A percentile compares a stretch with the other conserved stretches of the same genome.
phyloP scores from a whole-genome alignment of 2,329 filamentous ascomycete species.

The Cercospora zeina region DNA sequence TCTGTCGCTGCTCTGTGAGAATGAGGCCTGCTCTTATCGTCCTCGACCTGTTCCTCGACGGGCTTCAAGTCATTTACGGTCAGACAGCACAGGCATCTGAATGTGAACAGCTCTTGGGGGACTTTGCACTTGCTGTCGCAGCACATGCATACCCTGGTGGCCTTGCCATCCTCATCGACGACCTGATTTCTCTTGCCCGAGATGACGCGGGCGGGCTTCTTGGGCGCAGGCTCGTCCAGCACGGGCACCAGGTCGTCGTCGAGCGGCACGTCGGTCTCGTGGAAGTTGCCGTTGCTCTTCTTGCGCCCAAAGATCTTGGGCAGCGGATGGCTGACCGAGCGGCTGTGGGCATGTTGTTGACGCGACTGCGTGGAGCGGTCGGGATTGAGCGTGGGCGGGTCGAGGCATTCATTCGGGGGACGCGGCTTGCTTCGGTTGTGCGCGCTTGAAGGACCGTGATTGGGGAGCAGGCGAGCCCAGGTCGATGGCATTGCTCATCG shows the following conservation, averaged over 20 bases:
- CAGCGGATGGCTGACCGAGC: slow-evolving; percentile 79
- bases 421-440: slow-evolving; percentile 30
- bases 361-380: slow-evolving; percentile 27
- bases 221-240: slow-evolving; percentile 38
- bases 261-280: slow-evolving; percentile 40
- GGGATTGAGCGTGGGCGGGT: slow-evolving; percentile 32
- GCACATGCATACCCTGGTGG: slow-evolving; percentile 77
- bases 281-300: slow-evolving; percentile 49
- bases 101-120: slow-evolving; percentile 70
- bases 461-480: slow-evolving; percentile 38
- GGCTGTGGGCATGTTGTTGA: slow-evolving; percentile 41
- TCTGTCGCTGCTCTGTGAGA: slow-evolving; percentile 26
- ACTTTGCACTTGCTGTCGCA: slow-evolving; percentile 79
- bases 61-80: slow-evolving; percentile 74
- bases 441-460: slow-evolving; percentile 20
- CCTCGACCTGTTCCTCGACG: slow-evolving; percentile 31
- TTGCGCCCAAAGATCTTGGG: slow-evolving; percentile 67
- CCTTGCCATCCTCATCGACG: slow-evolving; percentile 55
- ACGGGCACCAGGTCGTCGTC: slow-evolving; percentile 50
- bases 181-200: slow-evolving; percentile 37
- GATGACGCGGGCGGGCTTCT: slow-evolving; percentile 31
- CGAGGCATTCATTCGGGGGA: slow-evolving; percentile 26
- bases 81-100: slow-evolving; percentile 79
- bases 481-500: slow-evolving; percentile 37
- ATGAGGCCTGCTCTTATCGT: slow-evolving; percentile 25